These are phyloP conservation scores for Phlyctochytrium bullatum DNA, from an alignment of 192 early-diverging fungal genomes.

Conservation along the genomic window DNA sequence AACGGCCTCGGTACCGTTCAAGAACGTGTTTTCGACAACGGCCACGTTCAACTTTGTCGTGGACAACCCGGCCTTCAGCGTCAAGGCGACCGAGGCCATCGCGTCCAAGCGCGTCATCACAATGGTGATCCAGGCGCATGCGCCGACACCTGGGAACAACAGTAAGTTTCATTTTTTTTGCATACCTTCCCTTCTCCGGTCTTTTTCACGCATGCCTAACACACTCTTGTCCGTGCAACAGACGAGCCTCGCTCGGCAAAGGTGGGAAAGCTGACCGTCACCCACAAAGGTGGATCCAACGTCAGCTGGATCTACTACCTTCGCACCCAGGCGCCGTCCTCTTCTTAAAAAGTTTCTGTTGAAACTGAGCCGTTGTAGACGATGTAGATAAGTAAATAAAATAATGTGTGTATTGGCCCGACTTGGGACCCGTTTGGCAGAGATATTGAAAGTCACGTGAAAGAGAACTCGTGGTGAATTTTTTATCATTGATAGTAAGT, in stretches of 20 bases:
- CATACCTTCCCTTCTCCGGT: not conserved
- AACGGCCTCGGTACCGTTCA: conserved; percentile 46
- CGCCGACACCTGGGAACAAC: conserved; percentile 10
- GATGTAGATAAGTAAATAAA: too few species aligned
- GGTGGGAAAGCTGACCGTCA: conserved; percentile 48
- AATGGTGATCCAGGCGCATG: conserved; percentile 46
- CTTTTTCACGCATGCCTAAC: not conserved
- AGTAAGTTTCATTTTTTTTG: conserved; percentile 4
- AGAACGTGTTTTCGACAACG: conserved; percentile 52
- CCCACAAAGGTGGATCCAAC: conserved; percentile 36
- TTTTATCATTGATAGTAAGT: too few species aligned
- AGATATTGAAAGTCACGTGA: too few species aligned
- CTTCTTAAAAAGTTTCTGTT: too few species aligned
- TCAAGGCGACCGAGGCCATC: conserved; percentile 53
- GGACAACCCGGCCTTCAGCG: conserved; percentile 57
- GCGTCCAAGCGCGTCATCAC: conserved; percentile 51
- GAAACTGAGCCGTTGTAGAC: too few species aligned
- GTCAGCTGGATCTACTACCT: conserved; percentile 53
- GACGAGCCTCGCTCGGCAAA: conserved; percentile 28
- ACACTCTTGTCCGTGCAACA: conserved; percentile 2
- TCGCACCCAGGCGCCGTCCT: conserved; percentile 9
- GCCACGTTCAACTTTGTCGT: conserved; percentile 53
- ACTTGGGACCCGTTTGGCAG: too few species aligned
- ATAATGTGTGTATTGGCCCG: too few species aligned
- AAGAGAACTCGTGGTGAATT: too few species aligned